A percentile compares a stretch with the other conserved stretches of the same genome.
phyloP scores from a whole-genome alignment of 768 basidiomycete genomes.

The Naematelia encephala region DNA sequence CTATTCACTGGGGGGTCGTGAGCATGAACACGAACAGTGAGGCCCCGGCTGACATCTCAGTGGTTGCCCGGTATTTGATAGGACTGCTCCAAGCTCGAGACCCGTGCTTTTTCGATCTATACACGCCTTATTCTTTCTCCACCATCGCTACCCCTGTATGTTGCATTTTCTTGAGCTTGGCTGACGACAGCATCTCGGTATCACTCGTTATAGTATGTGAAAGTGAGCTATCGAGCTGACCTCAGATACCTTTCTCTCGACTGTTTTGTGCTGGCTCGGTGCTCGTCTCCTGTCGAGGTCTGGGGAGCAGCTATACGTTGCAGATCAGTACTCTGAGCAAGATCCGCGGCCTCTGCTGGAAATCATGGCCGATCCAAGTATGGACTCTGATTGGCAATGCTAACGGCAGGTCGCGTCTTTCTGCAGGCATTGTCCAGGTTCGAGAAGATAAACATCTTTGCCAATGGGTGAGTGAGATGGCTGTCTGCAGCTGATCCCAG shows the following conservation, averaged over 20 bases:
- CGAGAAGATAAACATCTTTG: slow-evolving; percentile 26
- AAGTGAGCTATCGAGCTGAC: neutral
- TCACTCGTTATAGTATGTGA: slow-evolving; percentile 36
- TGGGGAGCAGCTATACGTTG: slow-evolving; percentile 35
- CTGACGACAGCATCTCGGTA: slow-evolving; percentile 30
- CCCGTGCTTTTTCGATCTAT: slow-evolving; percentile 36
- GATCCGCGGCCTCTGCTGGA: slow-evolving; percentile 36
- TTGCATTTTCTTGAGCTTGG: neutral
- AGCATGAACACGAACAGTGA: neutral
- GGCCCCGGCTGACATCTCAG: slow-evolving; percentile 14
- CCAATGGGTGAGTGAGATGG: slow-evolving; percentile 28
- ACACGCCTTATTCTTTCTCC: slow-evolving; percentile 29
- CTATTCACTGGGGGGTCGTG: slow-evolving; percentile 30
- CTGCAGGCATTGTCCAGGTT: slow-evolving; percentile 25
- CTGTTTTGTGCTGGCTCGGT: slow-evolving; percentile 23
- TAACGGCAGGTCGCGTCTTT: slow-evolving; percentile 22
- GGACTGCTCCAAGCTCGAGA: slow-evolving; percentile 33
- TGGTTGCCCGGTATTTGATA: slow-evolving; percentile 38
- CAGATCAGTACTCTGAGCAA: slow-evolving; percentile 30
- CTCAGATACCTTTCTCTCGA: slow-evolving; percentile 33
- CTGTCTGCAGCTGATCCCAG: slow-evolving; percentile 11
- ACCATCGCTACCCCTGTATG: slow-evolving; percentile 41
- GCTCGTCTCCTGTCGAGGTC: slow-evolving; percentile 29
- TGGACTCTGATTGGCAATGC: slow-evolving; percentile 1
- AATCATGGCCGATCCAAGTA: slow-evolving; percentile 42